These are phyloP conservation scores for Candida germanica DNA, from an alignment of 805 yeast genomes.

Conservation along the genomic window DNA sequence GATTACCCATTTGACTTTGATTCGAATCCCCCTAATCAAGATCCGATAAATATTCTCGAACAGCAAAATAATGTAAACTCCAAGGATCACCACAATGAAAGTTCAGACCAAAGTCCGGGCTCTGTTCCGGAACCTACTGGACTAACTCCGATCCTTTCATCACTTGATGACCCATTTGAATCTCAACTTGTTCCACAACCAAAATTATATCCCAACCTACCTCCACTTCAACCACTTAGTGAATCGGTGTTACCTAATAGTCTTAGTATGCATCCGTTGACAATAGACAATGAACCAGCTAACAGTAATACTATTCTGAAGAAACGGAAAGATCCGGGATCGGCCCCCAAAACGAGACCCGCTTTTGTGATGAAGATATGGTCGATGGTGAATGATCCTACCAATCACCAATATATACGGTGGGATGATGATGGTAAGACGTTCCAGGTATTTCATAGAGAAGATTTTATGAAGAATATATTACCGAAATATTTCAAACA, in stretches of 20 bases:
- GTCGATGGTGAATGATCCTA: constrained; percentile 88
- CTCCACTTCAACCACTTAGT: constrained; percentile 28
- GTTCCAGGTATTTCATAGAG: constrained; percentile 81
- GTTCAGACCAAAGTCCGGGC: too few species aligned
- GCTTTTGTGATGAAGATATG: constrained; percentile 92
- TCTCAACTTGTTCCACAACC: constrained; percentile 12
- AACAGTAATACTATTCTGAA: neutral
- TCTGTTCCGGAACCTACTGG: constrained; percentile 9
- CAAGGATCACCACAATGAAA: neutral
- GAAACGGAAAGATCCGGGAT: constrained; percentile 30
- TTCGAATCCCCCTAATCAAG: neutral
- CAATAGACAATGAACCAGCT: constrained; percentile 9
- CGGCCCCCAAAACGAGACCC: constrained; percentile 60
- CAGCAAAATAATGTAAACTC: constrained; percentile 1
- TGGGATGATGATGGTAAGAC: constrained; percentile 88
- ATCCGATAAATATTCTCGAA: too few species aligned
- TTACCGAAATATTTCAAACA: constrained; percentile 93
- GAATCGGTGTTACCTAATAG: constrained; percentile 27
- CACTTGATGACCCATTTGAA: constrained; percentile 9
- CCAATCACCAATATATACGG: constrained; percentile 64
- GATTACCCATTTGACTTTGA: constrained; percentile 10
- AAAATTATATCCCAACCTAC: constrained; percentile 15
- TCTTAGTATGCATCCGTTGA: constrained; percentile 16
- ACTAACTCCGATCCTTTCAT: constrained; percentile 10
- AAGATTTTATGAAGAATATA: constrained; percentile 75